phyloP scores from a whole-genome alignment of 2,329 filamentous ascomycete species.

The Teratosphaeriaceae sp. region DNA sequence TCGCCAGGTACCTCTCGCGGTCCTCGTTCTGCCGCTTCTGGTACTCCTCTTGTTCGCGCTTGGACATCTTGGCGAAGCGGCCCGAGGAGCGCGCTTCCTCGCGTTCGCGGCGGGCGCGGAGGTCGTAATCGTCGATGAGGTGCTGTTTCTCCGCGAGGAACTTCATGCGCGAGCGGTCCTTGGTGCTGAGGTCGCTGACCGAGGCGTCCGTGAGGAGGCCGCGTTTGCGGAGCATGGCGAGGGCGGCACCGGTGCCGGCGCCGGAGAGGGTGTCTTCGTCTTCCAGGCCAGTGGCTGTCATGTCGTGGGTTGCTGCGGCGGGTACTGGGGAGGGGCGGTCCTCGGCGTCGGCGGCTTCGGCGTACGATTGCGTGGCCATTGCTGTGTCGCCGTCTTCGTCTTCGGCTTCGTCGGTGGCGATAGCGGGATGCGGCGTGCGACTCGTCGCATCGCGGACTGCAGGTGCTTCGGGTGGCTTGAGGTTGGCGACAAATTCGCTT shows the following conservation, averaged over 20 bases:
- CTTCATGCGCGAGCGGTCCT: constrained; percentile 60
- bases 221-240: constrained; percentile 77
- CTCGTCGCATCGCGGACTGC: constrained; percentile 37
- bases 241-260: constrained; percentile 68
- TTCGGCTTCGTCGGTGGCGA: constrained; percentile 43
- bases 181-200: constrained; percentile 38
- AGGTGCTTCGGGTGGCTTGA: constrained; percentile 59
- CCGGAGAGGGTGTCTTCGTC: constrained; percentile 74
- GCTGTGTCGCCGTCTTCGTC: constrained; percentile 40
- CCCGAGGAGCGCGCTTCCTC: constrained; percentile 82
- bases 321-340: constrained; percentile 32
- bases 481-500: constrained; percentile 83
- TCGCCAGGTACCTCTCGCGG: constrained; percentile 78
- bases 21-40: constrained; percentile 81
- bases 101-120: constrained; percentile 70
- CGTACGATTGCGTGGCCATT: constrained; percentile 27
- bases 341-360: constrained; percentile 41
- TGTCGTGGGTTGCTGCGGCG: constrained; percentile 34
- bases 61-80: constrained; percentile 78
- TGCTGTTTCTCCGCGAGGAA: constrained; percentile 75
- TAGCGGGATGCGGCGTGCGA: constrained; percentile 17
- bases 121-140: constrained; percentile 74
- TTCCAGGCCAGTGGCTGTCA: constrained; percentile 67
- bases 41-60: constrained; percentile 85
- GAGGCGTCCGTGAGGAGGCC: constrained; percentile 65